Evolutionary conservation across 345 rosid species (phyloP).

Genomic region (Salix exigua): DNA sequence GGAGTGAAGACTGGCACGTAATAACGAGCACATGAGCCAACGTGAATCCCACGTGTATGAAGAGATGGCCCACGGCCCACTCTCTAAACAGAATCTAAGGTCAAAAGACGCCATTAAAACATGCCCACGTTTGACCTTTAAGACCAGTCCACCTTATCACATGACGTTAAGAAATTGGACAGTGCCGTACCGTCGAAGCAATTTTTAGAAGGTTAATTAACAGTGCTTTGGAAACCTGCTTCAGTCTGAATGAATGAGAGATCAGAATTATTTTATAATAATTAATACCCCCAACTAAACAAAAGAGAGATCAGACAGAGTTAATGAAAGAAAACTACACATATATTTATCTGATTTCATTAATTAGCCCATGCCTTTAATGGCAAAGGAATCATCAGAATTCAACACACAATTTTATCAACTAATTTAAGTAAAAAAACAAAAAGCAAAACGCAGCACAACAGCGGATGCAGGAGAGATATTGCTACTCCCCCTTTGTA

Average conservation of each 20-base stretch:
- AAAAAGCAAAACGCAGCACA: constrained; percentile 43
- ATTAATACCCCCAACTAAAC: not conserved
- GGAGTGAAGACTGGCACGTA: constrained; percentile 65
- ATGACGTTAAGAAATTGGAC: not conserved
- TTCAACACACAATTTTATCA: constrained; percentile 48
- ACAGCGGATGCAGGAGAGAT: constrained; percentile 45
- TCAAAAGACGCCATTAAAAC: constrained; percentile 22
- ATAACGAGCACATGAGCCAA: constrained; percentile 38
- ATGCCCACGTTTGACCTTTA: constrained; percentile 20
- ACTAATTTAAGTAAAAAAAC: constrained; percentile 31
- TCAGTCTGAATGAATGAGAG: too few relatives aligned
- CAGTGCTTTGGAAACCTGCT: constrained; percentile 32
- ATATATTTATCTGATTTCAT: constrained; percentile 25
- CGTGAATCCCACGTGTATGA: constrained; percentile 62
- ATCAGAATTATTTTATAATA: constrained; percentile 5
- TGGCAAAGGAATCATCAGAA: constrained; percentile 46
- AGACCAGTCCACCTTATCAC: constrained; percentile 5
- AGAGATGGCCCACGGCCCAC: constrained; percentile 49
- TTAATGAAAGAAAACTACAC: not conserved
- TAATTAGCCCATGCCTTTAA: constrained; percentile 34
- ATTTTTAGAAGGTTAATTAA: not conserved
- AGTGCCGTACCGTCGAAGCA: constrained; percentile 8
- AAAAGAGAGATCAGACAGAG: not conserved
- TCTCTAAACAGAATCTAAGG: constrained; percentile 18
- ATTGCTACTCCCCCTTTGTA: constrained; percentile 43